Evolutionary conservation across 495 filamentous ascomycete genomes (phyloP).

Genomic region (Astrothelium macrocarpum): DNA sequence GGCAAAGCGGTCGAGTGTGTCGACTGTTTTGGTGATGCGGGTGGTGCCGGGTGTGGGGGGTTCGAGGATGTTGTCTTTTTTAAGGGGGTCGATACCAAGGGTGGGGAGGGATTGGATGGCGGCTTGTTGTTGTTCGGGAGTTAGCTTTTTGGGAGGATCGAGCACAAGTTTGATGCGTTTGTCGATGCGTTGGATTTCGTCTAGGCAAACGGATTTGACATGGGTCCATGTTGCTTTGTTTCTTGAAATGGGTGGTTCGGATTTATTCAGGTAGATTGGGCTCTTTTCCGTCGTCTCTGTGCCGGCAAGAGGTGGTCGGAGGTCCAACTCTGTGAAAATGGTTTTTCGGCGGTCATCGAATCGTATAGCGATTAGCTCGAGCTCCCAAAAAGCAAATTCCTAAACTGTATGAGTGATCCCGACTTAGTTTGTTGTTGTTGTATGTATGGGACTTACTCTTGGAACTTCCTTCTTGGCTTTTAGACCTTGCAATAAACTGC

Average conservation of each 20-base stretch:
- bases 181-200: constrained; percentile 38
- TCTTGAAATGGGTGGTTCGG: background rate
- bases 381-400: constrained; percentile 85
- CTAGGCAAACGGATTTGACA: constrained; percentile 39
- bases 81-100: constrained; percentile 18
- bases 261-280: background rate
- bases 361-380: constrained; percentile 64
- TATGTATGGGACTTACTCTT: constrained; percentile 39
- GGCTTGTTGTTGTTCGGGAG: constrained; percentile 11
- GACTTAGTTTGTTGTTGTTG: too few relatives aligned
- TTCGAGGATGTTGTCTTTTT: constrained; percentile 49
- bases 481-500: constrained; percentile 74
- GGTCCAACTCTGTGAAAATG: constrained; percentile 84
- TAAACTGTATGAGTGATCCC: too few relatives aligned
- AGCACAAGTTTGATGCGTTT: background rate
- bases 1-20: constrained; percentile 44
- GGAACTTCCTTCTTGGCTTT: constrained; percentile 61
- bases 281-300: constrained; percentile 30
- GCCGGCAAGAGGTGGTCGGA: constrained; percentile 70
- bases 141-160: background rate
- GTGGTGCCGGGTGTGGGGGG: constrained; percentile 38
- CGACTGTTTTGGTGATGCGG: constrained; percentile 42
- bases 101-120: constrained; percentile 26
- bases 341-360: constrained; percentile 63
- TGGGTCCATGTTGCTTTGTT: constrained; percentile 49